phyloP scores from a whole-genome alignment of 805 yeast species.

The Candida golubevii region DNA sequence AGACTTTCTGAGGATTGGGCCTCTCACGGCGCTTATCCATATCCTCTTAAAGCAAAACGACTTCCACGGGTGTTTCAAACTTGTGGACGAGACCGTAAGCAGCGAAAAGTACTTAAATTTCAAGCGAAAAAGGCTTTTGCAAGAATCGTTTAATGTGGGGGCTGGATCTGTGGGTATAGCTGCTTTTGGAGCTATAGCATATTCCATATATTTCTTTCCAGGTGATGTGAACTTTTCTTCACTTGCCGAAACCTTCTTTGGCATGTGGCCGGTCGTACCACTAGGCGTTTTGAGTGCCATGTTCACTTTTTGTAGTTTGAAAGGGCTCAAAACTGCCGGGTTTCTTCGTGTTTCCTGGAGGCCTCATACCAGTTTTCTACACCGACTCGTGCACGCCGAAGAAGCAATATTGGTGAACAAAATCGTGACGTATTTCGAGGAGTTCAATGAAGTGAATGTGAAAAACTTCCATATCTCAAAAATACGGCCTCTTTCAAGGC shows the following conservation, averaged over 20 bases:
- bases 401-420: slow-evolving; percentile 31
- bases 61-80: slow-evolving; percentile 14
- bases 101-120: background rate
- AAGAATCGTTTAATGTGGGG: background rate
- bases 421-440: slow-evolving; percentile 39
- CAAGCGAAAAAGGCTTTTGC: background rate
- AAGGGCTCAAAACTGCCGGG: background rate
- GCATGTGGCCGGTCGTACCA: slow-evolving; percentile 2
- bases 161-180: background rate
- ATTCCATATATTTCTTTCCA: background rate
- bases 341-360: slow-evolving; percentile 32
- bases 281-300: background rate
- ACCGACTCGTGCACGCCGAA: slow-evolving; percentile 27
- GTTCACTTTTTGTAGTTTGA: background rate
- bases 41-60: slow-evolving; percentile 12
- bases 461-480: slow-evolving; percentile 31
- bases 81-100: slow-evolving; percentile 11
- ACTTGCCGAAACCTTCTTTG: too few species aligned
- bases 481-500: slow-evolving; percentile 1
- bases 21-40: slow-evolving; percentile 7
- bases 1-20: background rate
- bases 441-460: slow-evolving; percentile 38
- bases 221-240: background rate
- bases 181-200: background rate
- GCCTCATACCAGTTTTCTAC: slow-evolving; percentile 24